Evolutionary conservation across 2,329 filamentous ascomycete species (phyloP), one percentile per base, ranked within the genome.

Genomic region (Colletotrichum scovillei): DNA sequence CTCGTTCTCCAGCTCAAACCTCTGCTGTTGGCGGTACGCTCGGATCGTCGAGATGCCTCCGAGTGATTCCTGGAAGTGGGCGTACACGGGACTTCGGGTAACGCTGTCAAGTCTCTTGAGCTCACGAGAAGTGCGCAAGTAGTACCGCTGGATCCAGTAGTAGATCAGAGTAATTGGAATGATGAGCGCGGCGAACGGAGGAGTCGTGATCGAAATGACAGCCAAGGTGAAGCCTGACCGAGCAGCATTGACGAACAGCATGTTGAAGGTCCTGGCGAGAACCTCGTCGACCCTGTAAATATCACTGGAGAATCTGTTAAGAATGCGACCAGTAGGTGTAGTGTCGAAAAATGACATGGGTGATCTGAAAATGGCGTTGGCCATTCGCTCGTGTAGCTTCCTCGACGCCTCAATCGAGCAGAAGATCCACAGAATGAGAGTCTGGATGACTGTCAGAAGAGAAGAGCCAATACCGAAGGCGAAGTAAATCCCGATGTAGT

Each of bases 291-390:
- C 92, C 71, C 89, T 89, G 82, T 95, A 95, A 72, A 94, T 92
- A 80, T 95, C 92, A 84, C 92, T 92, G 19, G 96, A 98, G 83
- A 99, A 99, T 67, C 97, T 90, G 82, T 99, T 99, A 73, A 99
- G 87, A 78, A 99, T 98, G 70, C 97, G 92, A n/a, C 97, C 97
- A 75, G 95, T 93, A 3, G 97, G 97, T 1, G 97, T 99, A 0
- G 95, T 98, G 82, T 99, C 97, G 78, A 99, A 99, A 85, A 99
- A 99, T 78, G 92, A 97, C 97, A 99, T 99, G 67, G 97, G 97
- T 49, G 95, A 97, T 77, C 97, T 91, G 88, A 99, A 99, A 78
- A 98, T 98, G 22, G 97, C 95, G 78, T 93, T 97, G 56, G 96
- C 96, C 97, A 99, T 98, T 76, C 94, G 90, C 84, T 98, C 97